phyloP scores from a whole-genome alignment of 2,329 filamentous ascomycete genomes.

The Xylogone sp. region DNA sequence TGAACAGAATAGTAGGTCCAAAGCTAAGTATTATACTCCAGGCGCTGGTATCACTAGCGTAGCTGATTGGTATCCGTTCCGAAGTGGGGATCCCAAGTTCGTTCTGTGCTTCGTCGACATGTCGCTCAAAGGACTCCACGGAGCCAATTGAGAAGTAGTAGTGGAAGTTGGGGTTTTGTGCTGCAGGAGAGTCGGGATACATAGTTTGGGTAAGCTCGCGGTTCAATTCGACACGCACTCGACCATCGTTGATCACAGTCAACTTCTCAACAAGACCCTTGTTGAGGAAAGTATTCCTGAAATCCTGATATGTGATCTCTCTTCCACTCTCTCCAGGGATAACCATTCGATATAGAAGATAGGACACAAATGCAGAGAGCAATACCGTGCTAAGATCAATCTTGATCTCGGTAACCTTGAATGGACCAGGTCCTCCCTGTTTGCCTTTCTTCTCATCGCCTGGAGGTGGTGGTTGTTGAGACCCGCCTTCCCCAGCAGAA shows the following conservation, averaged over 20 bases:
- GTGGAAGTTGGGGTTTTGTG: slow-evolving; percentile 61
- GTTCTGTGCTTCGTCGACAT: slow-evolving; percentile 81
- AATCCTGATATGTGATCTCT: slow-evolving; percentile 98
- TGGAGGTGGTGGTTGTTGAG: slow-evolving; percentile 14
- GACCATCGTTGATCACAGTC: slow-evolving; percentile 70
- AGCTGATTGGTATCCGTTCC: slow-evolving; percentile 93
- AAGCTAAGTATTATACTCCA: slow-evolving; percentile 72
- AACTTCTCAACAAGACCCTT: slow-evolving; percentile 95
- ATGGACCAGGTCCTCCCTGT: slow-evolving; percentile 16
- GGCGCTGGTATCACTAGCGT: slow-evolving; percentile 70
- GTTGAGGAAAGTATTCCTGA: slow-evolving; percentile 88
- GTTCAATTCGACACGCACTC: slow-evolving; percentile 77
- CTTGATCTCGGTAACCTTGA: slow-evolving; percentile 21
- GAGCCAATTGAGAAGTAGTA: slow-evolving; percentile 97
- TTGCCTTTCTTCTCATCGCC: slow-evolving; percentile 33
- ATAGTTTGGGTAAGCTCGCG: slow-evolving; percentile 67
- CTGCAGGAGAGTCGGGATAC: slow-evolving; percentile 72
- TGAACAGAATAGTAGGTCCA: slow-evolving; percentile 80
- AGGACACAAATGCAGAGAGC: slow-evolving; percentile 56
- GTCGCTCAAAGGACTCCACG: slow-evolving; percentile 85
- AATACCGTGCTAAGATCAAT: slow-evolving; percentile 25
- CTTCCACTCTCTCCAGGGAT: slow-evolving; percentile 62
- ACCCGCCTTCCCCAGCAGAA: slow-evolving; percentile 8
- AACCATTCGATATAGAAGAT: slow-evolving; percentile 60
- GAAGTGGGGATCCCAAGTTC: slow-evolving; percentile 79